Evolutionary conservation across 495 filamentous ascomycete genomes (phyloP), one percentile per base, ranked within the genome.

Genomic region (Xylaria nigripes): DNA sequence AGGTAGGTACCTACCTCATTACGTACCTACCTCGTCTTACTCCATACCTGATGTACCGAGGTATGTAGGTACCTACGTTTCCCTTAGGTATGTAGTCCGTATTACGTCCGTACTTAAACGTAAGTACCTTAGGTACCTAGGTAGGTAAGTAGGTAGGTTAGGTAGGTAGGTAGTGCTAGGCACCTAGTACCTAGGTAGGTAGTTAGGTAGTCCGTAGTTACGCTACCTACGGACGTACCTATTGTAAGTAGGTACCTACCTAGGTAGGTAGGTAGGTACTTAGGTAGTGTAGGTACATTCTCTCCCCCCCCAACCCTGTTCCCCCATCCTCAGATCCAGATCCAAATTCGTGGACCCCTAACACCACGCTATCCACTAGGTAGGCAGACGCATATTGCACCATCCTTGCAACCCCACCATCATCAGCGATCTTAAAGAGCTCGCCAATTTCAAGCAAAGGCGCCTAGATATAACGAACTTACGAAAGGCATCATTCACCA

Each of bases 301-400:
- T 4, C 27, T 4, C 27, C 27, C 27, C 27, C 9, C 27, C 27
- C 27, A 45, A 19, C 30, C 29, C 45, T 22, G 6, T 45, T 6
- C 7, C 24, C 8, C 13, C 4, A 8, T 27, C 13, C 22, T 13
- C 13, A 45, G 24, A 40, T 45, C 29, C 19, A 22, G 32, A 40
- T 38, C 51, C 32, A 61, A 36, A 53, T 50, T 15, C 54, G 45
- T 50, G 45, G 48, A 61, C 50, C 59, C 61, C 58, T 59, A 58
- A n/a, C 55, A 40, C 61, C 53, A 60, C 54, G 51, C 63, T 41
- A 24, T 55, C 51, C n/a, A n/a, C n/a, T n/a, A n/a, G n/a, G n/a
- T n/a, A n/a, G n/a, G n/a, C n/a, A n/a, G n/a, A 57, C 47, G 34
- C 50, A 40, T 16, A 19, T 22, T 16, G 44, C 44, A 45, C 8